Conservation (phyloP, 2,329 filamentous ascomycete genomes). For the Ustulina deusta region DNA sequence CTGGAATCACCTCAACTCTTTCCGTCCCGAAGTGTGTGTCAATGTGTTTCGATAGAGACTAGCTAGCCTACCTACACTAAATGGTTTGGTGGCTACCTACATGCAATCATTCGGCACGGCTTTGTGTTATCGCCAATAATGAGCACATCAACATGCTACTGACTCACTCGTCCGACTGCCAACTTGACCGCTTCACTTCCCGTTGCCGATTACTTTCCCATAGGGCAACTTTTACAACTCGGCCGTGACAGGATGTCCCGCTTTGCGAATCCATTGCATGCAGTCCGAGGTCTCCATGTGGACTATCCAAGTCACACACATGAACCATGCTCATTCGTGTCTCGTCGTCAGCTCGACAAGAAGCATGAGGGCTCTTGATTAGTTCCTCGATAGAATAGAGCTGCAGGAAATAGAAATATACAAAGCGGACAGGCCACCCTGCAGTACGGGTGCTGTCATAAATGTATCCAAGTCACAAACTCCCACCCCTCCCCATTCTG, state of each 20-base stretch:
- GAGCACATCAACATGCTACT: slow-evolving; percentile 8
- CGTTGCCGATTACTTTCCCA: slow-evolving; percentile 10
- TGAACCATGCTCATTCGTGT: slow-evolving; percentile 8
- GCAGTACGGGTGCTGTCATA: slow-evolving; percentile 10
- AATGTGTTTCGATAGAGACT: slow-evolving; percentile 7
- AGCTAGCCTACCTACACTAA: slow-evolving; percentile 1
- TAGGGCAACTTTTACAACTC: background rate
- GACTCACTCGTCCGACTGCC: slow-evolving; percentile 20
- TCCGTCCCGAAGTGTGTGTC: slow-evolving; percentile 4
- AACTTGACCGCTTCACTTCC: slow-evolving; percentile 28
- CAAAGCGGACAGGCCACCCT: background rate
- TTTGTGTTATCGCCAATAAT: background rate
- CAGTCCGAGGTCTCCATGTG: background rate
- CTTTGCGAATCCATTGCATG: background rate
- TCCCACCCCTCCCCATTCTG: slow-evolving; percentile 2
- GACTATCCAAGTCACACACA: slow-evolving; percentile 3
- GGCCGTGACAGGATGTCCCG: slow-evolving; percentile 3
- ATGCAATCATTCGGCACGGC: background rate
- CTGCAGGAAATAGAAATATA: slow-evolving; percentile 2
- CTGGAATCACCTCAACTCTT: background rate
- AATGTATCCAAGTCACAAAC: background rate
- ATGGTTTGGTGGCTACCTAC: slow-evolving; percentile 3
- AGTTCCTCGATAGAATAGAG: slow-evolving; percentile 7
- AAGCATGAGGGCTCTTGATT: slow-evolving; percentile 4
- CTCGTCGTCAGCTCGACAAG: slow-evolving; percentile 18